These are phyloP conservation scores for Cenococcum geophilum DNA, from an alignment of 495 filamentous ascomycete species.

Conservation along the genomic window DNA sequence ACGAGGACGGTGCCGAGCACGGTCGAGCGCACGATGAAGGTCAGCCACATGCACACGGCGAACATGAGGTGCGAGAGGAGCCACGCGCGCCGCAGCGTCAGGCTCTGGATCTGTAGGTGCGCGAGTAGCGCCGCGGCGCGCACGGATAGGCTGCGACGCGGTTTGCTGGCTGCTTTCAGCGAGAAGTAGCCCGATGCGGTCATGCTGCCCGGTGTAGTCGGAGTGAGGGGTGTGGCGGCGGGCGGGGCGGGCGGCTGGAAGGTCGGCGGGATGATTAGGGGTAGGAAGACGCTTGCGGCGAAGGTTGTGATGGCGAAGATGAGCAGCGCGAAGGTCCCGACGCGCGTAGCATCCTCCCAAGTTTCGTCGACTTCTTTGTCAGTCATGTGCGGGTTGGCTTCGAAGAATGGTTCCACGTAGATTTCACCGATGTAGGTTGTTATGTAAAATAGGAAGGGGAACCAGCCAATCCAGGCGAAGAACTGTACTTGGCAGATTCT, in stretches of 20 bases:
- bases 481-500: slow-evolving; percentile 84
- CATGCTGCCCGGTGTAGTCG: slow-evolving; percentile 17
- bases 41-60: slow-evolving; percentile 68
- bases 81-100: slow-evolving; percentile 85
- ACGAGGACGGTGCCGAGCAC: slow-evolving; percentile 65
- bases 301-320: slow-evolving; percentile 80
- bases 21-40: slow-evolving; percentile 64
- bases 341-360: slow-evolving; percentile 75
- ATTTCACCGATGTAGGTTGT: slow-evolving; percentile 88
- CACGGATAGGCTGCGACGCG: slow-evolving; percentile 10
- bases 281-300: slow-evolving; percentile 68
- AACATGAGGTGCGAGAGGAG: slow-evolving; percentile 74
- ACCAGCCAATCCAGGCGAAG: slow-evolving; percentile 91
- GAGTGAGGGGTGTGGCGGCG: slow-evolving; percentile 20
- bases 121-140: slow-evolving; percentile 27
- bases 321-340: slow-evolving; percentile 79
- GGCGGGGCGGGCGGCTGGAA: slow-evolving; percentile 46
- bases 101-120: slow-evolving; percentile 62
- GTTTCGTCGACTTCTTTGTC: slow-evolving; percentile 63
- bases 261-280: slow-evolving; percentile 72
- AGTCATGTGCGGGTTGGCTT: slow-evolving; percentile 67
- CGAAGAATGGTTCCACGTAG: slow-evolving; percentile 74
- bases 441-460: slow-evolving; percentile 89
- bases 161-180: slow-evolving; percentile 11
- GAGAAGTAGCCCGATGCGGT: slow-evolving; percentile 29